Base-by-base conservation (phyloP, 805 yeast species). In the Saturnispora ahearnii region DNA sequence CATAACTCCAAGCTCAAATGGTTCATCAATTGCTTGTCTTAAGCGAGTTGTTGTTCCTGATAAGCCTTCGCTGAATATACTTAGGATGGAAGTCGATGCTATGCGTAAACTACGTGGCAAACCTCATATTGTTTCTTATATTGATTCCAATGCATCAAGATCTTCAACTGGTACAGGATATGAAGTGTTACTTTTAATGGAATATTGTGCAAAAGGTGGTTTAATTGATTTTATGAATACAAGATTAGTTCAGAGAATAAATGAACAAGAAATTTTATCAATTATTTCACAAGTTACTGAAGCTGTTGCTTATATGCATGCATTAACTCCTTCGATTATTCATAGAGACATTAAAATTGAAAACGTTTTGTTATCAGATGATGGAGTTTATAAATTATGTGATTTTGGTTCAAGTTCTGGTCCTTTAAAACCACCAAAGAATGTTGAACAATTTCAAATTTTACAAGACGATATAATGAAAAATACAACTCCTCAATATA, bases 311-410 rank as follows among this genome's bases (percentile, higher is more conserved):
- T 80, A 81, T 67, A 84, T 87, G 78, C 95, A 86, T 64, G 80
- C 84, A 36, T 62, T 86, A 32, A 62, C 67, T 29, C 59, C 59
- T 4, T 51, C 56, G 13, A 69, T 86, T 53, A 70, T 86, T 26
- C 95, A 86, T 63, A 69, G 93, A 54, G 95, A 86, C 65, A 82
- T 86, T 55, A 86, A 86, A 63, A 86, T 86, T 56, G 95, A 86
- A 65, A 86, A 86, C 60, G 89, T 86, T 5, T 68, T 86, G 55
- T 72, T 86, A 8, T 78, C 83, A 26, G 74, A 67, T 2, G 68
- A 74, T 43, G 77, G 81, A 2, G 73, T 72, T 29, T 86, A 72
- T 63, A 86, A 86, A 64, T 65, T 86, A 26, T 84, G 91, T 66
- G 95, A 86, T 67, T 86, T 86, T 68, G 95, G 95, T 3, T 82